These are phyloP conservation scores for Psilocybe tampanensis DNA, from an alignment of 768 basidiomycete species.

Conservation along the genomic window DNA sequence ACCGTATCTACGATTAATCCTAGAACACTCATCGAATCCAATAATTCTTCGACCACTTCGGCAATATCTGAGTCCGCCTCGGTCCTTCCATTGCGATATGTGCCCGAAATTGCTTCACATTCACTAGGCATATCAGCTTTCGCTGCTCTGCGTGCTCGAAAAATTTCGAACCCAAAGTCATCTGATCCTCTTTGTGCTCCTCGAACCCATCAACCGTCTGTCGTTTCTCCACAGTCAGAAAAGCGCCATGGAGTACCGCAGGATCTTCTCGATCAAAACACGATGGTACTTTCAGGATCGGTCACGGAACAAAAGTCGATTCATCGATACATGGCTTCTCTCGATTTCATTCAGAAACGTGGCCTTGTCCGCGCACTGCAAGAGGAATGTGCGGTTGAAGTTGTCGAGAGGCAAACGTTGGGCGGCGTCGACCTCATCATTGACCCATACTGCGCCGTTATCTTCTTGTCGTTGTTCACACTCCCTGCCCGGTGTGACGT, in stretches of 20 bases:
- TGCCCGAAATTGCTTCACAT: conserved; percentile 28
- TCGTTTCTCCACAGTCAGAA: background rate
- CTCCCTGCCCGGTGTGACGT: conserved; percentile 53
- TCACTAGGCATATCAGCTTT: conserved; percentile 38
- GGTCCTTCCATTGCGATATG: background rate
- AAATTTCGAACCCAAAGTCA: conserved; percentile 22
- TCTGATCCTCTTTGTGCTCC: conserved; percentile 7
- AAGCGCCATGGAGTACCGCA: conserved; percentile 29
- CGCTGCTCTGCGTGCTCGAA: conserved; percentile 42
- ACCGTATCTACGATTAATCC: no score
- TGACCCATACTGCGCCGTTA: conserved; percentile 60
- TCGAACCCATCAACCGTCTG: background rate
- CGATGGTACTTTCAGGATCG: conserved; percentile 42
- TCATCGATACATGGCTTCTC: conserved; percentile 72
- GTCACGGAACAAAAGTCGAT: conserved; percentile 30
- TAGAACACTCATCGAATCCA: no score
- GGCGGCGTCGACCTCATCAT: conserved; percentile 67
- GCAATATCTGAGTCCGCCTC: no score
- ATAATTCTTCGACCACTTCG: no score
- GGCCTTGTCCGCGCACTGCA: conserved; percentile 55
- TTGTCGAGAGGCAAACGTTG: conserved; percentile 67
- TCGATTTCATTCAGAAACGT: conserved; percentile 70
- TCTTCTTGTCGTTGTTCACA: conserved; percentile 48
- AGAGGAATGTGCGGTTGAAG: conserved; percentile 46
- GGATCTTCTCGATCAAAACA: conserved; percentile 45